These are phyloP conservation scores for Angomonas ambiguus DNA, from an alignment of 208 protist genomes.

Conservation along the genomic window DNA sequence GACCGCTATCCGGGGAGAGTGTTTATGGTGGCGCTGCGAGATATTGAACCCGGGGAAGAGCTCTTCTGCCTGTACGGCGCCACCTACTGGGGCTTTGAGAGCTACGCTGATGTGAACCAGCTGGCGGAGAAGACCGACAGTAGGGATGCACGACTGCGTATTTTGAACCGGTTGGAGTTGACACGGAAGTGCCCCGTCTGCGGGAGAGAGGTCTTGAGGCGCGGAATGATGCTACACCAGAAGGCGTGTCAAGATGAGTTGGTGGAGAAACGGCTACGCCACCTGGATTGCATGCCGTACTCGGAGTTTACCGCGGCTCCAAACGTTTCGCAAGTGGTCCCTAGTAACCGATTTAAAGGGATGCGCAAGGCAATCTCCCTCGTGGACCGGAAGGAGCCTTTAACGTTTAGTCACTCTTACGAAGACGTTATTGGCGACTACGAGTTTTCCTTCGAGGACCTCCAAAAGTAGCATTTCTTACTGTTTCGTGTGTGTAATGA, in stretches of 20 bases:
- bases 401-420: slow-evolving; percentile 76
- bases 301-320: slow-evolving; percentile 63
- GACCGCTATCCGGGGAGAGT: slow-evolving; percentile 62
- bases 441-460: slow-evolving; percentile 50
- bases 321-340: slow-evolving; percentile 31
- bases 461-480: not conserved
- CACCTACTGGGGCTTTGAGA: slow-evolving; percentile 80
- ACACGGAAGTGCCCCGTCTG: slow-evolving; percentile 46
- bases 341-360: slow-evolving; percentile 22
- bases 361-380: slow-evolving; percentile 48
- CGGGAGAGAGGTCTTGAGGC: slow-evolving; percentile 38
- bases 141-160: slow-evolving; percentile 5
- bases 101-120: slow-evolving; percentile 53
- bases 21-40: slow-evolving; percentile 73
- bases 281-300: slow-evolving; percentile 63
- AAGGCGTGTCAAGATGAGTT: slow-evolving; percentile 64
- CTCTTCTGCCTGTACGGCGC: slow-evolving; percentile 80
- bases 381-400: slow-evolving; percentile 63
- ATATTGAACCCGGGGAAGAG: slow-evolving; percentile 73
- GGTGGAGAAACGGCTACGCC: slow-evolving; percentile 28
- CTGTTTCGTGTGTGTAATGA: not conserved
- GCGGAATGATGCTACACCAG: slow-evolving; percentile 44
- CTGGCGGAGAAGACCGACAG: not conserved
- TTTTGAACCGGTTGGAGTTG: slow-evolving; percentile 13
- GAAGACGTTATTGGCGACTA: slow-evolving; percentile 74